phyloP scores from a whole-genome alignment of 495 filamentous ascomycete genomes.

The Ascodesmis nigricans region DNA sequence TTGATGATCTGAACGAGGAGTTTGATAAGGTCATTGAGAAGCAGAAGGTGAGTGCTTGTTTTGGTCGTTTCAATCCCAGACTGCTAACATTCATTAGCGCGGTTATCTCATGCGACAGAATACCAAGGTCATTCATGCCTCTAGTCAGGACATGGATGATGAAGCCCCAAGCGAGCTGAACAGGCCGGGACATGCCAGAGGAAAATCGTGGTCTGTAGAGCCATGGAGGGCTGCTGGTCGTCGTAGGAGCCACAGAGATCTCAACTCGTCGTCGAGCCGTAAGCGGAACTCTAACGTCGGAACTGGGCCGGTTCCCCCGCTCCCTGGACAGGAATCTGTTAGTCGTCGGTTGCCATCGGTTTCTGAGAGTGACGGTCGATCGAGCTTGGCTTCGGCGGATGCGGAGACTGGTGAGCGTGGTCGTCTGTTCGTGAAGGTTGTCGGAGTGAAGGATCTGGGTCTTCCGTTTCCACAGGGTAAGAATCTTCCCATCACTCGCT shows the following conservation, averaged over 20 bases:
- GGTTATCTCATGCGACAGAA: constrained; percentile 98
- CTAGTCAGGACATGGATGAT: constrained; percentile 37
- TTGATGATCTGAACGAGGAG: constrained; percentile 45
- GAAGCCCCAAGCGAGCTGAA: constrained; percentile 37
- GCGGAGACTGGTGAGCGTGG: constrained; percentile 73
- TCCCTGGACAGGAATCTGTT: constrained; percentile 76
- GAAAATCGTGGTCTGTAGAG: constrained; percentile 82
- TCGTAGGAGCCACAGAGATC: constrained; percentile 39
- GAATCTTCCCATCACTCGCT: constrained; percentile 14
- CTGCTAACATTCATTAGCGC: constrained; percentile 63
- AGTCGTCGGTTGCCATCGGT: constrained; percentile 30
- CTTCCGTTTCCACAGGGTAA: constrained; percentile 76
- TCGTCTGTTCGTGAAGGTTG: constrained; percentile 89
- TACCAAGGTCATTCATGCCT: constrained; percentile 84
- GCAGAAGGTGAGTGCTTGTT: constrained; percentile 64
- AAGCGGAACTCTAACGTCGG: constrained; percentile 40
- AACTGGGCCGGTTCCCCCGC: constrained; percentile 43
- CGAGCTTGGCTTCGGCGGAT: constrained; percentile 33
- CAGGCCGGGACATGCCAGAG: constrained; percentile 47
- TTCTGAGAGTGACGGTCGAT: constrained; percentile 12
- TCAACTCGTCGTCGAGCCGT: constrained; percentile 22
- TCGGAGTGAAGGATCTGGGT: constrained; percentile 86
- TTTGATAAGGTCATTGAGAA: constrained; percentile 90
- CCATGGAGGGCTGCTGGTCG: constrained; percentile 74
- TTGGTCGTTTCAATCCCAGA: too few species aligned